Base-by-base conservation (phyloP, 1,284 basidiomycete species). In the Prillingera fragicola region DNA sequence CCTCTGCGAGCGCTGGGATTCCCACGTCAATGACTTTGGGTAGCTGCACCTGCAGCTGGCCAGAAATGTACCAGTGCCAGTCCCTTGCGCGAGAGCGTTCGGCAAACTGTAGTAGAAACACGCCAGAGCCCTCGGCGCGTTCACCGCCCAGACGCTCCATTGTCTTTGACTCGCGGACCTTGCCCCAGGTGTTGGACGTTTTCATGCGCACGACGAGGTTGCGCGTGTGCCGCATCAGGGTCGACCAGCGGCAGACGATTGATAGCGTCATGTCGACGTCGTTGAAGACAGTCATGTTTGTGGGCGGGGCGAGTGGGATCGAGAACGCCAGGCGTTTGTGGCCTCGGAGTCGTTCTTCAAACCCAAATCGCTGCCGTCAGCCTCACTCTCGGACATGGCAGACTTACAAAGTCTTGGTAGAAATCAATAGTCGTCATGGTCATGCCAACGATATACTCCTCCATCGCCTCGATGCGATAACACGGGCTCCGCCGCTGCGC, bases 51-150 rank as follows among this genome's bases (percentile, higher is more conserved):
- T 57, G 65, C 7, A 70, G 50, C 31, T 70, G 65, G 21, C 62
- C 52, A 51, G 60, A 63, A 17, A 70, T 48, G 50, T 68, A 65
- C 67, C 67, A 72, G 35, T 59, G 66, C 70, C 69, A 72, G 46
- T 72, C 70, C 33, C 66, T 42, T 4, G 66, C 60, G 38, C 70
- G 54, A 4, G 62, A 63, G 17, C 63, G 45, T 34, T 68, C 62
- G 6, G 55, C 48, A 17, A 67, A 52, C 39, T 68, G 63, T 33
- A 72, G 39, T 19, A 70, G 54, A 43, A 72, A 67, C 7, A 70
- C 50, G 33, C 41, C 50, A 1, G 36, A 28, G 10, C 52, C 45
- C 1, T n/a, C n/a, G n/a, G 24, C 8, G 6, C 45, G 47, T 21
- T 41, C 40, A 25, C 43, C 24, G 33, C 43, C 38, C 10, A 54